phyloP scores from a whole-genome alignment of 2,329 filamentous ascomycete species.

The Dactylellina parvicollis region DNA sequence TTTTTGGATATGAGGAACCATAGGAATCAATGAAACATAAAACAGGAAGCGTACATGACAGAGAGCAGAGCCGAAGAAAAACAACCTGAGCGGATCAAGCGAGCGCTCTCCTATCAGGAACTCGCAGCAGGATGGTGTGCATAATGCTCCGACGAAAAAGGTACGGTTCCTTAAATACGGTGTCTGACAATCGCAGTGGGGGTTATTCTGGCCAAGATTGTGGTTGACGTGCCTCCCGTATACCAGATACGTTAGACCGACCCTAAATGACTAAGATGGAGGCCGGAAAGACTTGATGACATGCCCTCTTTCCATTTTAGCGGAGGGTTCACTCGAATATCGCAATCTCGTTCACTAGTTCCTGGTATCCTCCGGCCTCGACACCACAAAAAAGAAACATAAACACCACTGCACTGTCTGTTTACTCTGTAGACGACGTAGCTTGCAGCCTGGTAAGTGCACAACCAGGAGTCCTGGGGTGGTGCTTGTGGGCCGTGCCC shows the following conservation, averaged over 20 bases:
- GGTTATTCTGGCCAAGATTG: conserved; percentile 3
- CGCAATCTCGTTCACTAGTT: conserved; percentile 32
- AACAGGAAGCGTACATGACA: conserved; percentile 18
- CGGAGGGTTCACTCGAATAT: conserved; percentile 27
- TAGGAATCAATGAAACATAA: conserved; percentile 49
- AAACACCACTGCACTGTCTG: neutral
- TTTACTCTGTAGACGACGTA: neutral
- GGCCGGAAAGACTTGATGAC: conserved; percentile 18
- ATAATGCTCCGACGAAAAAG: conserved; percentile 53
- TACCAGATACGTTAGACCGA: neutral
- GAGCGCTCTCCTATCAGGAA: conserved; percentile 38
- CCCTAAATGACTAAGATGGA: too few species aligned
- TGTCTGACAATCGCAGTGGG: conserved; percentile 26
- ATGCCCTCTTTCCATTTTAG: conserved; percentile 43
- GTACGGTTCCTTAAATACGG: conserved; percentile 44
- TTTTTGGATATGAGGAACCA: conserved; percentile 31
- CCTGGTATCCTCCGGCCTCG: conserved; percentile 38
- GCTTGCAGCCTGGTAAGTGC: conserved; percentile 53
- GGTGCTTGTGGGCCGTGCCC: conserved; percentile 50
- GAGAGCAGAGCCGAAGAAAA: conserved; percentile 22
- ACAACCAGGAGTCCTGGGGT: conserved; percentile 45
- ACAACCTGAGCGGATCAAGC: conserved; percentile 35
- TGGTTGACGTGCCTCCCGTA: neutral
- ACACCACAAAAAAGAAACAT: conserved; percentile 12
- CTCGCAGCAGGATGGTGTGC: conserved; percentile 44